Evolutionary conservation across 805 yeast genomes (phyloP).

Genomic region (Zygotorulaspora sp.): DNA sequence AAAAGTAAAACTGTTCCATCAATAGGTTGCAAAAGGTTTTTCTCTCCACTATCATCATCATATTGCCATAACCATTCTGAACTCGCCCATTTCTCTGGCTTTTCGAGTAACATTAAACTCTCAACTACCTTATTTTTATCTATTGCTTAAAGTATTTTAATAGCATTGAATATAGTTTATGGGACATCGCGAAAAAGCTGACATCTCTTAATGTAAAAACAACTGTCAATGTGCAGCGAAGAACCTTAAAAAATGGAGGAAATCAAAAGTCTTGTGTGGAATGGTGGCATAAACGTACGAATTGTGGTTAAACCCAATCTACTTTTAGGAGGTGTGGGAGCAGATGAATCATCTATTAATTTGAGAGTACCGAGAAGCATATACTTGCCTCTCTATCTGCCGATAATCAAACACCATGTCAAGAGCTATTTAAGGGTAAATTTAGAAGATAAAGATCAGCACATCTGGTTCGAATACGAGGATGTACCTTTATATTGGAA

Average conservation of each 20-base stretch:
- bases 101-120: slow-evolving; percentile 8
- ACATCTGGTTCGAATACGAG: slow-evolving; percentile 67
- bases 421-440: slow-evolving; percentile 32
- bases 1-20: slow-evolving; percentile 25
- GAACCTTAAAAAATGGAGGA: slow-evolving; percentile 22
- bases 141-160: no score
- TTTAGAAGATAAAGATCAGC: slow-evolving; percentile 19
- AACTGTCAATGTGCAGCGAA: no score
- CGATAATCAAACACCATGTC: slow-evolving; percentile 39
- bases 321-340: slow-evolving; percentile 18
- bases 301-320: slow-evolving; percentile 30
- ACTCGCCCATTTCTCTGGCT: slow-evolving; percentile 7
- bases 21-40: slow-evolving; percentile 20
- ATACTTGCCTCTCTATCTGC: slow-evolving; percentile 46
- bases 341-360: slow-evolving; percentile 20
- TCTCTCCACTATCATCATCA: slow-evolving; percentile 16
- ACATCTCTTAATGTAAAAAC: no score
- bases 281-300: slow-evolving; percentile 47
- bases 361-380: slow-evolving; percentile 41
- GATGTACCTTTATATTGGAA: slow-evolving; percentile 70
- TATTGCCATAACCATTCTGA: slow-evolving; percentile 26
- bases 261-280: slow-evolving; percentile 46
- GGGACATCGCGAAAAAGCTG: not conserved
- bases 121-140: no score
- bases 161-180: no score